phyloP scores from a whole-genome alignment of 2,329 filamentous ascomycete species.

The Aspergillus oerlinghausenensis region DNA sequence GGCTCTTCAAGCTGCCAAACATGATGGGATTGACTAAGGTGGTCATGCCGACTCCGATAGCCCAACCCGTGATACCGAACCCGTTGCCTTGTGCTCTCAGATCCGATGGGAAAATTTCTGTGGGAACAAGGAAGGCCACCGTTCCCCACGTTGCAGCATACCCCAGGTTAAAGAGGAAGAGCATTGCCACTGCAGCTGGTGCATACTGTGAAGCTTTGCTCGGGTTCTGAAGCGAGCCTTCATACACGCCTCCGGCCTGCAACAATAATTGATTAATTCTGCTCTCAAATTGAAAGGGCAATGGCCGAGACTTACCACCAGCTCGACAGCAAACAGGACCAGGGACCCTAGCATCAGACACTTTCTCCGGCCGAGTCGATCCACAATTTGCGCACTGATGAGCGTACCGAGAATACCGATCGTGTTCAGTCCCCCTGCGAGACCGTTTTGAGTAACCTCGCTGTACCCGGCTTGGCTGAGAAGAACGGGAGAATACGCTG shows the following conservation, averaged over 20 bases:
- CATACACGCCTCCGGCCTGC: conserved; percentile 40
- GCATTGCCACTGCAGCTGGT: conserved; percentile 45
- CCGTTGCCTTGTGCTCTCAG: conserved; percentile 57
- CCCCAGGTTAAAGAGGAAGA: conserved; percentile 40
- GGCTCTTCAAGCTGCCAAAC: conserved; percentile 43
- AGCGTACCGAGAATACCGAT: conserved; percentile 50
- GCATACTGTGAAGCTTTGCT: conserved; percentile 36
- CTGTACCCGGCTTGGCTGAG: conserved; percentile 34
- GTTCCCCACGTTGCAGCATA: conserved; percentile 50
- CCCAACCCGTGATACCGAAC: conserved; percentile 57
- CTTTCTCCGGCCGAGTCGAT: conserved; percentile 43
- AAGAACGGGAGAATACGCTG: conserved; percentile 29
- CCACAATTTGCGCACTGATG: conserved; percentile 49
- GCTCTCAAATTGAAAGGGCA: background rate
- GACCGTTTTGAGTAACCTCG: conserved; percentile 38
- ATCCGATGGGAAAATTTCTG: conserved; percentile 55
- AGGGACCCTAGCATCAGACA: conserved; percentile 41
- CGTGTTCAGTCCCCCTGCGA: conserved; percentile 50
- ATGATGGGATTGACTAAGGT: conserved; percentile 50
- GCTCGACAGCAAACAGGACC: conserved; percentile 39
- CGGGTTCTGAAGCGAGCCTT: conserved; percentile 35
- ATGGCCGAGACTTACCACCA: conserved; percentile 28
- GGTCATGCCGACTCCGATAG: conserved; percentile 54
- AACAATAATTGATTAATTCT: background rate
- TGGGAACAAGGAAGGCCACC: conserved; percentile 49